Base-by-base conservation (phyloP, 2,329 filamentous ascomycete genomes). In the Westerdykella sp. region DNA sequence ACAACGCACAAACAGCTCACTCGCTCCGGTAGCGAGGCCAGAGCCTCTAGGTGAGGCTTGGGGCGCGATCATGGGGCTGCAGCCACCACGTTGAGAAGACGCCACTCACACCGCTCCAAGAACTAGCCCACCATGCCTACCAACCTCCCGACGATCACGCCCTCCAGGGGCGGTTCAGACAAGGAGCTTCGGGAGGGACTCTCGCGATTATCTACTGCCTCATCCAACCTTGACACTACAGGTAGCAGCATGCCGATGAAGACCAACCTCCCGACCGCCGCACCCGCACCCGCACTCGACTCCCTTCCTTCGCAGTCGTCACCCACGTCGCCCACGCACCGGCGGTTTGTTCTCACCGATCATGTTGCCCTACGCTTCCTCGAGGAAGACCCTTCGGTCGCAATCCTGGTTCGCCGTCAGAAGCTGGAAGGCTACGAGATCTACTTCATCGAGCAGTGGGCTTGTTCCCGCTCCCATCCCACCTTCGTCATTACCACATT, bases 371-470 rank as follows among this genome's bases (percentile, higher is more conserved):
- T 84, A 52, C 75, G 73, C 51, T 72, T 91, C 60, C 79, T 98
- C 16, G 86, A 95, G 70, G 86, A 94, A 62, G 93, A 97, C 51
- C 74, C 81, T 1, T 80, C 78, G 5, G 89, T 88, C 4, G 76
- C 74, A 3, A 81, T 95, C 6, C 74, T 95, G 50, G 80, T 90
- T 54, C 83, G 84, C 41, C 80, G 81, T 43, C 75, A 77, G 39
- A 73, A 78, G 39, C 76, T 98, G 5, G 72, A 79, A 47, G 91
- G 91, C 52, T 97, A 96, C 68, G 90, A 97, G 66, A 75, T 91
- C 48, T 97, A 97, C 67, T 71, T 97, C 13, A 88, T 97, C 51
- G 93, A 97, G 66, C 93, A 98, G 74, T 98, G 93, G 93, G 88
- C 88, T 5, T 96, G 90, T 67, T 96, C 91, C 11, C 81, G 93